A percentile compares a stretch with the other conserved stretches of the same genome.
Conservation (phyloP, 2,329 filamentous ascomycete genomes). For the Coleophoma eucalyptorum region DNA sequence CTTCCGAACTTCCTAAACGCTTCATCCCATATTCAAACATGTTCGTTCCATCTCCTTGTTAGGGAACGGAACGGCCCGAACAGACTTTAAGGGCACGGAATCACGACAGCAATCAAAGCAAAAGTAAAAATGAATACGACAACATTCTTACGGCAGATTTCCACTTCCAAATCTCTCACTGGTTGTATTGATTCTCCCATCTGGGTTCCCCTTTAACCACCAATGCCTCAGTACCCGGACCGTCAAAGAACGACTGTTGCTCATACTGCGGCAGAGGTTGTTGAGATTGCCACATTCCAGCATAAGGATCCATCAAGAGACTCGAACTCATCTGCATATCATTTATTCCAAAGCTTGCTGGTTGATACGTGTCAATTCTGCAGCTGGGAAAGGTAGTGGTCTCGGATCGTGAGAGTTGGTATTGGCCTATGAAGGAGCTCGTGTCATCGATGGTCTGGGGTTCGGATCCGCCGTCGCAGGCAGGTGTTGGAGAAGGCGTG, state of each 20-base stretch:
- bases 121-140: too few species aligned
- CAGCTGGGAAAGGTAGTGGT: too few species aligned
- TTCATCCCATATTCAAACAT: too few species aligned
- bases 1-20: too few species aligned
- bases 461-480: background rate
- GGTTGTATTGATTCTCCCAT: background rate
- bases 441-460: background rate
- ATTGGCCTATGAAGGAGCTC: background rate
- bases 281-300: background rate
- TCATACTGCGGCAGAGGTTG: background rate
- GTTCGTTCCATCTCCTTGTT: too few species aligned
- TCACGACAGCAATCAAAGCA: too few species aligned
- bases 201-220: background rate
- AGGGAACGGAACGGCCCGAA: too few species aligned
- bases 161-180: too few species aligned
- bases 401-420: too few species aligned
- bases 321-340: background rate
- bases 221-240: background rate
- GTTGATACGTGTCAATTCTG: background rate
- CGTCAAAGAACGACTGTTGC: background rate
- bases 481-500: background rate
- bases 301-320: background rate
- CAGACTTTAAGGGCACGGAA: too few species aligned
- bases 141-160: too few species aligned
- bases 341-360: background rate